These are phyloP conservation scores for Cyclanthera cordifolia DNA, from an alignment of 306 rosid genomes.

Conservation along the genomic window DNA sequence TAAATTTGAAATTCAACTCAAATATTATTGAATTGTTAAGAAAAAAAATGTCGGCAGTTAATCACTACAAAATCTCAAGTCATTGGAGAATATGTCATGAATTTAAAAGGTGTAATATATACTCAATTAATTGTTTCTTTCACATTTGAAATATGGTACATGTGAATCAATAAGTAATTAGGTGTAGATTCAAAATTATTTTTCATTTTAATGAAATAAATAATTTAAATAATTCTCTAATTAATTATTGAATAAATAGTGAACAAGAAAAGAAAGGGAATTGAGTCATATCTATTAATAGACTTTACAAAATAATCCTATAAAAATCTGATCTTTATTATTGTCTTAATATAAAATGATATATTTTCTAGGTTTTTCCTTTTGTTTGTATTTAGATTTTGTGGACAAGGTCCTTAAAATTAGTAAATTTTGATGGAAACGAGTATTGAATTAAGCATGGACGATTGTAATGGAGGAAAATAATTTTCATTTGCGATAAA, in stretches of 20 bases:
- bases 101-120: neutral
- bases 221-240: neutral
- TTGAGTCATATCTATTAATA: neutral
- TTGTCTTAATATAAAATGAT: neutral
- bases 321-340: neutral
- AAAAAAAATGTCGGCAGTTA: too few relatives aligned
- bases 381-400: conserved; percentile 3
- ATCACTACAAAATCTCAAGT: too few relatives aligned
- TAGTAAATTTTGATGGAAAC: neutral
- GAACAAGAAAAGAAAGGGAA: neutral
- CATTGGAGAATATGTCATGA: neutral
- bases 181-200: neutral
- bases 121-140: neutral
- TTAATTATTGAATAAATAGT: conserved; percentile 5
- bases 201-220: neutral
- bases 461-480: neutral
- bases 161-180: neutral
- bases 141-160: neutral
- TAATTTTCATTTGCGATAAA: neutral
- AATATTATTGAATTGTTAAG: too few relatives aligned
- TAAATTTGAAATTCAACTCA: too few relatives aligned
- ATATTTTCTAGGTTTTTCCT: neutral
- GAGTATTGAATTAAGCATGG: neutral
- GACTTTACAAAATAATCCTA: neutral
- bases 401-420: conserved; percentile 1